Percentiles rank a stretch among this genome's conserved stretches.
Evolutionary conservation across 768 basidiomycete genomes (phyloP).

Genomic region (Collybiopsis luxurians): DNA sequence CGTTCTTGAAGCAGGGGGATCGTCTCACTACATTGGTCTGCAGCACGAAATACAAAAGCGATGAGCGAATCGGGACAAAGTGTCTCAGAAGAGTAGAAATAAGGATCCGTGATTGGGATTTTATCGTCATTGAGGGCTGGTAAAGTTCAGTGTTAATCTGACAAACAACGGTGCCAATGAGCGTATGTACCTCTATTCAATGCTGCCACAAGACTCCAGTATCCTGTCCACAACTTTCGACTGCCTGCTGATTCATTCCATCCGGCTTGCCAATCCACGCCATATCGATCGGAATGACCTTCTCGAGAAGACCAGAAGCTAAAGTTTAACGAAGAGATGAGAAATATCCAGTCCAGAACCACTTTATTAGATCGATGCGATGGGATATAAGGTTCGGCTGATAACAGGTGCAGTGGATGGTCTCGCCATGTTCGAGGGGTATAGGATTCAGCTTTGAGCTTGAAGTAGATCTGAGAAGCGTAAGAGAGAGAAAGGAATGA

Average conservation of each 20-base stretch:
- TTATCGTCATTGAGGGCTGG: conserved; percentile 69
- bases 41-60: conserved; percentile 64
- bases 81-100: conserved; percentile 70
- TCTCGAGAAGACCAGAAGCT: conserved; percentile 84
- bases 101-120: conserved; percentile 77
- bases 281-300: conserved; percentile 59
- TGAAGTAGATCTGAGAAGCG: conserved; percentile 51
- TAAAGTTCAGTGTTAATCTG: neutral
- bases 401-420: conserved; percentile 71
- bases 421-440: conserved; percentile 81
- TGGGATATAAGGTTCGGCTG: conserved; percentile 59
- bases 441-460: conserved; percentile 62
- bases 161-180: conserved; percentile 5
- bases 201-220: conserved; percentile 85
- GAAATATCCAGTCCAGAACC: conserved; percentile 83
- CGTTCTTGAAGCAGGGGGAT: conserved; percentile 73
- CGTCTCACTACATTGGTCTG: conserved; percentile 52
- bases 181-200: conserved; percentile 68
- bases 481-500: neutral
- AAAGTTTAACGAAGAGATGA: conserved; percentile 84
- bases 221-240: conserved; percentile 69
- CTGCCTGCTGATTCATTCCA: conserved; percentile 47
- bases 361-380: conserved; percentile 51
- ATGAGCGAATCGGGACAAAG: conserved; percentile 72
- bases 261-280: conserved; percentile 72